Base-by-base conservation (phyloP, 2,329 filamentous ascomycete genomes). In the Hymenoscyphus scutula region DNA sequence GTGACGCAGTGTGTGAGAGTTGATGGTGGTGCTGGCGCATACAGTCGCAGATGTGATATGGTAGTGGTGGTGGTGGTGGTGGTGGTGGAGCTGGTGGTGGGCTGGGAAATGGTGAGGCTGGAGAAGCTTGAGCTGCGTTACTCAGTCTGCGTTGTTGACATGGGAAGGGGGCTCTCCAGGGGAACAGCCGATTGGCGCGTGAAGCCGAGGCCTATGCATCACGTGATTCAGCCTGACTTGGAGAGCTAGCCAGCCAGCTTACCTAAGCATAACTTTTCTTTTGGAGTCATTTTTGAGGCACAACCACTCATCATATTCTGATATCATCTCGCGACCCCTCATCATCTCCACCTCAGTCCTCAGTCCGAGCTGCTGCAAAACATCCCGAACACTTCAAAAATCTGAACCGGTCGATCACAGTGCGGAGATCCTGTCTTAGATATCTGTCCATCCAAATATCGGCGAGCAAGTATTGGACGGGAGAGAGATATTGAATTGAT, bases 1-100 rank as follows among this genome's bases (percentile, higher is more conserved):
- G 48, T 37, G 55, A 60, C 60, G 38, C 48, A 58, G 41, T 30
- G 34, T 59, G 34, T 51, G 25, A 41, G 51, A 56, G 27, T 29
- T 23, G 29, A 37, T 38, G 48, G 51, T 34, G 63, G 59, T 55
- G 62, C 59, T 63, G 62, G 66, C 66, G 63, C 67, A 67, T 61
- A 19, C 48, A 56, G 17, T 23, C 30, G 45, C 45, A 51, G 25
- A 51, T 41, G 13, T n/a, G 38, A 15, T 41, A 19, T 37, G 25
- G 27, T 19, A 3, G 45, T 19, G 17, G n/a, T 58, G 15, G 30
- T n/a, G n/a, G n/a, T n/a, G n/a, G n/a, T n/a, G n/a, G n/a, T n/a
- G n/a, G n/a, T n/a, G n/a, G 15, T 54, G 1, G 38, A 15, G 17
- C n/a, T n/a, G 45, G 15, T n/a, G 45, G n/a, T 51, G 45, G n/a